Evolutionary conservation across 202 grass and related monocot genomes (phyloP), one percentile per base, ranked within the genome.

Genomic region (Brachypodium distachyon): DNA sequence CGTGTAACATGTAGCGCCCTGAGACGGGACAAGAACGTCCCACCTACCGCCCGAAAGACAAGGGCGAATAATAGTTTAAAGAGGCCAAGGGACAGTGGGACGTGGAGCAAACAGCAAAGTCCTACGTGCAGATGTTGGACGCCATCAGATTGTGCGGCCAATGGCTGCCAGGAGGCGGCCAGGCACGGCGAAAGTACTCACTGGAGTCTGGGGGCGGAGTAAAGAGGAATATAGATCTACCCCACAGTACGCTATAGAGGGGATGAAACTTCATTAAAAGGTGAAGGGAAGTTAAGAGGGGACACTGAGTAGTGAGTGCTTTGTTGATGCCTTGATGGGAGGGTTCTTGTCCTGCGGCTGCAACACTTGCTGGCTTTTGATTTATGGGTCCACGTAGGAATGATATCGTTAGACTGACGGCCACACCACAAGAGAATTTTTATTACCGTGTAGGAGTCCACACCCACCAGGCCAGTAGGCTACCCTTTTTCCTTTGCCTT

Each of bases 221-320:
- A 16, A 2, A 18, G 9, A 11, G 9, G 31, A 68, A 61, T n/a
- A n/a, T n/a, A n/a, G n/a, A n/a, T n/a, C n/a, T n/a, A n/a, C n/a
- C n/a, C n/a, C n/a, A n/a, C n/a, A n/a, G n/a, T n/a, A n/a, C n/a
- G n/a, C n/a, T n/a, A n/a, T n/a, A n/a, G 61, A 52, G 52, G 41
- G 5, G 26, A 59, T 38, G 85, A 53, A 83, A 87, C 74, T 83
- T 61, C 74, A 43, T 13, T 41, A 68, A 78, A 79, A 74, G 74
- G 57, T 32, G 27, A 16, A 13, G 9, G 6, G 34, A 12, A 47
- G 28, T 12, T 36, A 7, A 19, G 65, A 31, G 19, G 44, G 46
- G 65, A 76, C 53, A 34, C 13, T 32, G 25, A 57, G 21, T 57
- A 57, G 44, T 4, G 7, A 3, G 66, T 18, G 39, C 65, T 49